Evolutionary conservation across 2,329 filamentous ascomycete species (phyloP).

Genomic region (Beauveria varroae): DNA sequence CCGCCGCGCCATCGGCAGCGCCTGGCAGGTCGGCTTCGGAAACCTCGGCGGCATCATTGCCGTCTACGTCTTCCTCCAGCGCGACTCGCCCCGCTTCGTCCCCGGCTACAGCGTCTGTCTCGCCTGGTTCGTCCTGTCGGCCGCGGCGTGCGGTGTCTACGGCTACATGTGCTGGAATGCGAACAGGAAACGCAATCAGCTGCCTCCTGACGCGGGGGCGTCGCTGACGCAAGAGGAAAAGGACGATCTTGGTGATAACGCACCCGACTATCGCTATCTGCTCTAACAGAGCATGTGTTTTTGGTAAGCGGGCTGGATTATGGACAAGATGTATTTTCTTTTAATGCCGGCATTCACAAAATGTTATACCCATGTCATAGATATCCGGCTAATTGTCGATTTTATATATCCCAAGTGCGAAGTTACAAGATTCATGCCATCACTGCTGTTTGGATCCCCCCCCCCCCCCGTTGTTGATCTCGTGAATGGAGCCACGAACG

Average conservation of each 20-base stretch:
- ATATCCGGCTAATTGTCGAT: background rate
- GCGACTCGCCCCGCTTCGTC: constrained; percentile 61
- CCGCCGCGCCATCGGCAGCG: constrained; percentile 60
- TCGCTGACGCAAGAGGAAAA: constrained; percentile 53
- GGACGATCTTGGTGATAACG: constrained; percentile 51
- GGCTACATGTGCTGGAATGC: constrained; percentile 47
- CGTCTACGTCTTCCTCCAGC: constrained; percentile 59
- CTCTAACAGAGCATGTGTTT: constrained; percentile 28
- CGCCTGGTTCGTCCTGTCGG: constrained; percentile 62
- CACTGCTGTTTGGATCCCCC: background rate
- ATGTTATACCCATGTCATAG: background rate
- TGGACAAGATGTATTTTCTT: background rate
- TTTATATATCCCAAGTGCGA: constrained; percentile 4
- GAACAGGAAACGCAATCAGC: constrained; percentile 52
- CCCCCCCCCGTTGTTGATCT: too few species aligned
- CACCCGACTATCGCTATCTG: constrained; percentile 52
- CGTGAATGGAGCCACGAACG: too few species aligned
- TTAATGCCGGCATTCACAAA: background rate
- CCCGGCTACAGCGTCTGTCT: constrained; percentile 73
- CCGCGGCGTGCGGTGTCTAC: constrained; percentile 53
- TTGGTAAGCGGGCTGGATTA: background rate
- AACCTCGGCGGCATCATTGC: constrained; percentile 75
- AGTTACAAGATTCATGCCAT: background rate
- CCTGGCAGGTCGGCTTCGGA: constrained; percentile 72
- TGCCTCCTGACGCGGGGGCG: constrained; percentile 24